phyloP scores from a whole-genome alignment of 495 filamentous ascomycete genomes.

The Penicillium angulare region DNA sequence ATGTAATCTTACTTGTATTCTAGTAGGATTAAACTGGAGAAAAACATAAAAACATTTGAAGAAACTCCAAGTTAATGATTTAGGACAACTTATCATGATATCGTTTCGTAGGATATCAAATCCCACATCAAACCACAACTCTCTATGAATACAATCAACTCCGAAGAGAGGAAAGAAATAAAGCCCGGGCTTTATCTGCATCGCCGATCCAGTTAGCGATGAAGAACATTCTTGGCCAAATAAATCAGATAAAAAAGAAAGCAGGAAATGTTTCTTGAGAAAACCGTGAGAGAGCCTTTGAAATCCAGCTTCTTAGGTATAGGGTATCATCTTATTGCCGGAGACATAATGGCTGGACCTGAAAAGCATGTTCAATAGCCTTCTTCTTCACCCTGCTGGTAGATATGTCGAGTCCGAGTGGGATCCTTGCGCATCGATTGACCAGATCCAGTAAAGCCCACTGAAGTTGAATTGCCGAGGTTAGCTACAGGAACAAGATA shows the following conservation, averaged over 20 bases:
- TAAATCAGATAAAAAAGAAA: conserved; percentile 10
- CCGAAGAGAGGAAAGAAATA: neutral
- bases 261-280: conserved; percentile 3
- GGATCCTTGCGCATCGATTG: conserved; percentile 92
- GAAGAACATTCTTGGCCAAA: conserved; percentile 19
- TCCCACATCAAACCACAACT: conserved; percentile 3
- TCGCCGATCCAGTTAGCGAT: conserved; percentile 36
- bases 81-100: too few relatives aligned
- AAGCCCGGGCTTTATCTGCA: conserved; percentile 27
- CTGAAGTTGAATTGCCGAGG: conserved; percentile 39
- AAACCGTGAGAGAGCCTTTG: conserved; percentile 14
- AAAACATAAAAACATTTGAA: too few relatives aligned
- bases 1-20: too few relatives aligned
- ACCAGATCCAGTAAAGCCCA: conserved; percentile 94
- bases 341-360: neutral
- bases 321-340: conserved; percentile 2
- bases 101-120: neutral
- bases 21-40: too few relatives aligned
- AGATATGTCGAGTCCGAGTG: conserved; percentile 78
- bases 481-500: conserved; percentile 1
- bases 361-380: conserved; percentile 33
- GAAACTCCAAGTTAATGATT: too few relatives aligned
- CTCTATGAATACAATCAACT: neutral
- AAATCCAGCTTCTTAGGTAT: neutral
- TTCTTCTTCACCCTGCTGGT: conserved; percentile 77